A percentile compares a stretch with the other conserved stretches of the same genome.
These are phyloP conservation scores for Inga oerstediana DNA, from an alignment of 306 rosid species.

Conservation along the genomic window DNA sequence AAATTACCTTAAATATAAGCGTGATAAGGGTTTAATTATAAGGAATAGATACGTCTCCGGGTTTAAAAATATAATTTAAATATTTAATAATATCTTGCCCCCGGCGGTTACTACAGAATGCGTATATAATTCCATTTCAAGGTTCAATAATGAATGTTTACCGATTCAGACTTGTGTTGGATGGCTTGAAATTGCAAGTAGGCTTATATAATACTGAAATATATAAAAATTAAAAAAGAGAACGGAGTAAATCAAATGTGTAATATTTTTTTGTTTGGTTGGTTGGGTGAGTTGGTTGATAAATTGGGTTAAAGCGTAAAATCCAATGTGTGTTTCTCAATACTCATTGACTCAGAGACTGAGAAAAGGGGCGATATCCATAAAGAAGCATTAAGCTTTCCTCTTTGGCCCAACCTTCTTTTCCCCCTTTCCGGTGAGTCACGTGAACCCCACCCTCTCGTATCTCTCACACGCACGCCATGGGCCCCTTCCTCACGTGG, in stretches of 20 bases:
- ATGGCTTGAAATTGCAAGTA: conserved; percentile 47
- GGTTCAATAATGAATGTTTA: conserved; percentile 22
- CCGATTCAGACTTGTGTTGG: conserved; percentile 18
- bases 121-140: neutral
- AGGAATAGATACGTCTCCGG: conserved; percentile 16
- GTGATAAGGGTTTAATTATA: neutral
- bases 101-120: neutral
- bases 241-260: neutral
- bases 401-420: conserved; percentile 48
- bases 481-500: conserved; percentile 48
- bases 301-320: conserved; percentile 4
- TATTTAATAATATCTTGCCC: neutral
- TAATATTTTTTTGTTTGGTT: neutral
- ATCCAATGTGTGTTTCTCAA: conserved; percentile 35
- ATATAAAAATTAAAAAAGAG: conserved; percentile 18
- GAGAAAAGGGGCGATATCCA: conserved; percentile 29
- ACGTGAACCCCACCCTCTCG: conserved; percentile 74
- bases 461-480: conserved; percentile 45
- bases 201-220: conserved; percentile 23
- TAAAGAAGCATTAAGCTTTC: conserved; percentile 39
- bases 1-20: conserved; percentile 34
- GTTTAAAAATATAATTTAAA: conserved; percentile 1
- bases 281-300: neutral
- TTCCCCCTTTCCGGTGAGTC: conserved; percentile 46
- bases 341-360: conserved; percentile 43